Conservation (phyloP, 345 rosid genomes). For the Psidium friedrichsthalianum region DNA sequence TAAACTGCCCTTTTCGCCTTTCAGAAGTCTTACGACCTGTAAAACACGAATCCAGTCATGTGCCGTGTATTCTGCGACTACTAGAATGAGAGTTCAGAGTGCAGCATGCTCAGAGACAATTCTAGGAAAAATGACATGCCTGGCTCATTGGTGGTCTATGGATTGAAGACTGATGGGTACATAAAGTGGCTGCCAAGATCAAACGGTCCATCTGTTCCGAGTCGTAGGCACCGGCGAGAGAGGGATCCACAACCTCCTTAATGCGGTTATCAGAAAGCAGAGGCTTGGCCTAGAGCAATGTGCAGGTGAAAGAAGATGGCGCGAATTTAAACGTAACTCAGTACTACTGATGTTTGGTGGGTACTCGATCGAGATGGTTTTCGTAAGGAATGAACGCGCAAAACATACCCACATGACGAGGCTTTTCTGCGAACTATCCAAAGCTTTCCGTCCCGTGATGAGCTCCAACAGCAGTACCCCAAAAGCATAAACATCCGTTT, state of each 20-base stretch:
- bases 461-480: slow-evolving; percentile 84
- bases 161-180: slow-evolving; percentile 43
- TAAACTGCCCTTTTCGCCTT: slow-evolving; percentile 33
- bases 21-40: slow-evolving; percentile 52
- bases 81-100: background rate
- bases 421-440: slow-evolving; percentile 68
- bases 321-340: background rate
- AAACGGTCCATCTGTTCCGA: slow-evolving; percentile 36
- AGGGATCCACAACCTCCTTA: slow-evolving; percentile 56
- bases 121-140: slow-evolving; percentile 26
- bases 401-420: slow-evolving; percentile 70
- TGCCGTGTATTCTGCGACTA: fast-evolving
- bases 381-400: background rate
- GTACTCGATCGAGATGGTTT: background rate
- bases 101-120: background rate
- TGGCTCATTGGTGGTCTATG: slow-evolving; percentile 74
- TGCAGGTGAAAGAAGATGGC: background rate
- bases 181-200: slow-evolving; percentile 41
- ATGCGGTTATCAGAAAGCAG: slow-evolving; percentile 35
- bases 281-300: slow-evolving; percentile 56
- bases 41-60: background rate
- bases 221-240: slow-evolving; percentile 37
- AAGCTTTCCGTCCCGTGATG: slow-evolving; percentile 75
- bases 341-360: too few relatives aligned
- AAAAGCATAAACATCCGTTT: slow-evolving; percentile 80